A percentile compares a stretch with the other conserved stretches of the same genome.
Evolutionary conservation across 2,329 filamentous ascomycete genomes (phyloP).

Genomic region (Chalaropsis ovoidea): DNA sequence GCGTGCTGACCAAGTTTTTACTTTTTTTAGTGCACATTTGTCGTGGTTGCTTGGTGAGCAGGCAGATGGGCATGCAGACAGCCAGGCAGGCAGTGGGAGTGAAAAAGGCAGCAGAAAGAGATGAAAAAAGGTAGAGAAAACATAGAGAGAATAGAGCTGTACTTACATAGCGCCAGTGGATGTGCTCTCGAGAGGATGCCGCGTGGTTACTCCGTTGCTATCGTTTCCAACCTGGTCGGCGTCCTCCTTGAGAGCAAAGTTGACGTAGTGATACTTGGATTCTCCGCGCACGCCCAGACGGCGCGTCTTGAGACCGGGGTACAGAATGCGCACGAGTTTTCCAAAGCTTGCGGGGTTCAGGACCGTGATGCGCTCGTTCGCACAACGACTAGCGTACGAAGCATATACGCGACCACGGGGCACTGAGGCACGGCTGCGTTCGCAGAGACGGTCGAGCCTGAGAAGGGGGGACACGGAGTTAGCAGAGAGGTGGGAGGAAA

Average conservation of each 20-base stretch:
- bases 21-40: background rate
- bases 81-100: background rate
- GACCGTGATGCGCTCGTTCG: constrained; percentile 85
- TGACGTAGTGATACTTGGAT: constrained; percentile 94
- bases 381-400: constrained; percentile 86
- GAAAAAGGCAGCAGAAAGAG: too few species aligned
- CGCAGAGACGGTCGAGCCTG: constrained; percentile 65
- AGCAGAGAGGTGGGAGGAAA: background rate
- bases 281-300: constrained; percentile 87
- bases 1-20: background rate
- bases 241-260: constrained; percentile 52
- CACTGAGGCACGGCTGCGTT: constrained; percentile 71
- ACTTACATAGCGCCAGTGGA: background rate
- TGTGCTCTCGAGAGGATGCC: background rate
- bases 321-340: constrained; percentile 91
- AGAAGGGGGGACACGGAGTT: background rate
- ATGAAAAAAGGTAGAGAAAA: background rate
- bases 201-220: background rate
- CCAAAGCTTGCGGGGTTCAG: constrained; percentile 96
- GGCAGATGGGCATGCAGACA: background rate
- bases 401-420: constrained; percentile 89
- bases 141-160: too few species aligned
- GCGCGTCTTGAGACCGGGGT: constrained; percentile 86
- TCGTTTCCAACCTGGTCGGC: constrained; percentile 22
- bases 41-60: background rate